Conservation (phyloP, 768 basidiomycete species). For the Lyophyllum shimeji region DNA sequence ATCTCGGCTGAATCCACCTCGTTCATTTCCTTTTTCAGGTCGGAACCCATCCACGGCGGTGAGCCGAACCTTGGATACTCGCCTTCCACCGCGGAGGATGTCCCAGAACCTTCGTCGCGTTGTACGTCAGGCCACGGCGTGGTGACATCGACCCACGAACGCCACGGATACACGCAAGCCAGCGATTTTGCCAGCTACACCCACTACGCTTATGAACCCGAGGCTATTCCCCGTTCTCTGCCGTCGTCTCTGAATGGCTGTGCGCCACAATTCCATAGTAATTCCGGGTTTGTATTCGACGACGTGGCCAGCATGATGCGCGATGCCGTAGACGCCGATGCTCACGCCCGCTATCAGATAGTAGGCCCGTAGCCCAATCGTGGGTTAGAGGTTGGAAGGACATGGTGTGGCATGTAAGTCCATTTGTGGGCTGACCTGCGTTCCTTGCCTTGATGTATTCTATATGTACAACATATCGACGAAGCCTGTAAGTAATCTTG, state of each 20-base stretch:
- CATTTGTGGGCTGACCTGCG: background rate
- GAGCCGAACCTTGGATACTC: constrained; percentile 20
- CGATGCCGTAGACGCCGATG: constrained; percentile 8
- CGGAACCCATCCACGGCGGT: constrained; percentile 13
- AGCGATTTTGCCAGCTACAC: constrained; percentile 4
- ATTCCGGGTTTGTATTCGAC: constrained; percentile 1
- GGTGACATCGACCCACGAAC: background rate
- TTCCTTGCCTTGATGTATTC: constrained; percentile 1
- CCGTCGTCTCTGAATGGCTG: constrained; percentile 11
- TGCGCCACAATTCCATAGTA: constrained; percentile 9
- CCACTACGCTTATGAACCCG: constrained; percentile 2
- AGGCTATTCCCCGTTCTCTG: background rate
- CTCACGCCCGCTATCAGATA: constrained; percentile 7
- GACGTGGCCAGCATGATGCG: constrained; percentile 2
- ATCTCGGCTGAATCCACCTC: background rate
- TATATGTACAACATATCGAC: background rate
- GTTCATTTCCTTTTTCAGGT: constrained; percentile 7
- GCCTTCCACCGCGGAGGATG: constrained; percentile 22
- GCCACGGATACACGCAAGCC: constrained; percentile 1
- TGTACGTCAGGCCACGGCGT: constrained; percentile 8
- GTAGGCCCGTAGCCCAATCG: constrained; percentile 1
- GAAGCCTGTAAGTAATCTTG: background rate
- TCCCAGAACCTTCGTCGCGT: constrained; percentile 14
- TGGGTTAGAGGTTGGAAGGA: background rate
- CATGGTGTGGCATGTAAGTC: background rate